Evolutionary conservation across 805 yeast genomes (phyloP), one percentile per base, ranked within the genome.

Genomic region (Yarrowia sp.): DNA sequence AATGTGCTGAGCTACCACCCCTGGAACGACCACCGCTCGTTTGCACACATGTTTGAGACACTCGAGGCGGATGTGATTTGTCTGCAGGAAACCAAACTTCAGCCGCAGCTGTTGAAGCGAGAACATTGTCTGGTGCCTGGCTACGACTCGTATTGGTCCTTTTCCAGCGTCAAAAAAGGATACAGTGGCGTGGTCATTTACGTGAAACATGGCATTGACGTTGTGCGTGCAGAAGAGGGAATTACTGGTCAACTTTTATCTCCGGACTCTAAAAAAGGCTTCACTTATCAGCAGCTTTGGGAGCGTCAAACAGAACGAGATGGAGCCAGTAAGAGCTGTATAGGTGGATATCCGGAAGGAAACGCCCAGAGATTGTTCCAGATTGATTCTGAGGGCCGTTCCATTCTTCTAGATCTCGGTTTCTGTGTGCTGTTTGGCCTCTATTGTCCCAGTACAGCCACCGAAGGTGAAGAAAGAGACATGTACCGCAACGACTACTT

Each of bases 151-250:
- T 93, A 85, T 70, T 83, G 91, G 38, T 80, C 93, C 0, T 77
- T 91, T 11, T 96, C 97, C 0, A 74, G 73, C 10, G 65, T 72
- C 2, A 89, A 85, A 72, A 89, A 86, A 71, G 98, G 98, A 0
- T 95, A 95, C 73, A 84, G 93, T 65, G 99, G 99, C 0, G 98
- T 93, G 1, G 96, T 92, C 0, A 83, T 93, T 2, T 93, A 90
- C 75, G 76, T 74, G 0, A 74, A 74, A 10, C 89, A 87, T 31
- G 73, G 80, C 1, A 72, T 92, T 31, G 76, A 80, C 1, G 90
- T 91, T 0, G 60, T 82, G 2, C 84, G 83, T 68, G 97, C 92
- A 0, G 98, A 95, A 72, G 97, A 93, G 74, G 99, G 99, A 0
- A 78, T 95, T 8, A 88, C 97, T 0, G 99, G 98, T 0, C 76